Evolutionary conservation across 345 rosid species (phyloP).

Genomic region (Camelina laxa): DNA sequence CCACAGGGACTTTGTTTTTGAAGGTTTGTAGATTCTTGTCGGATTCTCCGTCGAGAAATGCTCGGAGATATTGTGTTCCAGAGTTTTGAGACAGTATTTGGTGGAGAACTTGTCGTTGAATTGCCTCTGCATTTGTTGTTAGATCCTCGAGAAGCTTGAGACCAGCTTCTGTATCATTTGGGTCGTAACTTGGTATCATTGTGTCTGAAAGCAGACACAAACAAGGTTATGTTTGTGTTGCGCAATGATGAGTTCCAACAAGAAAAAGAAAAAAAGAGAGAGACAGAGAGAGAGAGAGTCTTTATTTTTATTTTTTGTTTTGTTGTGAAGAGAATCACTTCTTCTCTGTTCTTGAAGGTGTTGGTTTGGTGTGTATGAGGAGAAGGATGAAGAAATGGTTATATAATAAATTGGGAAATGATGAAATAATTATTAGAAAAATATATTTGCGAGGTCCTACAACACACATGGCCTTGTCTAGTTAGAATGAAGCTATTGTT

Average conservation of each 20-base stretch:
- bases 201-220: conserved; percentile 42
- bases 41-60: conserved; percentile 54
- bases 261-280: neutral
- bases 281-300: neutral
- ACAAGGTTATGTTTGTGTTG: conserved; percentile 28
- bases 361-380: conserved; percentile 46
- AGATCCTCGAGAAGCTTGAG: conserved; percentile 73
- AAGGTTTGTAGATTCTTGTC: conserved; percentile 54
- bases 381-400: conserved; percentile 50
- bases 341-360: conserved; percentile 35
- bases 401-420: conserved; percentile 61
- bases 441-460: conserved; percentile 73
- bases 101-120: conserved; percentile 61
- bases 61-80: conserved; percentile 63
- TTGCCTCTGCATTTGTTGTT: conserved; percentile 62
- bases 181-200: conserved; percentile 78
- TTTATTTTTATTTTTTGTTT: neutral
- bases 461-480: conserved; percentile 85
- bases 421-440: conserved; percentile 40
- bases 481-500: conserved; percentile 59
- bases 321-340: conserved; percentile 19
- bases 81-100: conserved; percentile 66
- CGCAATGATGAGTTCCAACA: conserved; percentile 36
- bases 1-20: conserved; percentile 76
- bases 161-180: conserved; percentile 73